Percentiles rank a stretch among this genome's conserved stretches.
phyloP scores from a whole-genome alignment of 2,329 filamentous ascomycete genomes.

The Ceratocystis huliohia region DNA sequence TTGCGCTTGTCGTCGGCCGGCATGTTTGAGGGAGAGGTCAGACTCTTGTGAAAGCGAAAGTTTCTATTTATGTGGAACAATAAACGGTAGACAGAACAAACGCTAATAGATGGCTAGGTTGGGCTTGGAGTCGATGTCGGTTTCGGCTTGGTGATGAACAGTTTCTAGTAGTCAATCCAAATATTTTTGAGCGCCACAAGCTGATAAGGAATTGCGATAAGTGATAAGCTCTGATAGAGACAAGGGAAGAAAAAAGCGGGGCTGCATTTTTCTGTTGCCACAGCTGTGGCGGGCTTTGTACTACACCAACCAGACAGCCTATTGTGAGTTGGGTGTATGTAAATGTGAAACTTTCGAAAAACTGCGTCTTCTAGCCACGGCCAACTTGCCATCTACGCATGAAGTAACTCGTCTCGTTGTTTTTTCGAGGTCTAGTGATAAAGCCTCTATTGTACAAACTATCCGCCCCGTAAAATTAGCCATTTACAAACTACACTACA shows the following conservation, averaged over 20 bases:
- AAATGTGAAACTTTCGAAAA: no score
- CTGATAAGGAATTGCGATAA: neutral
- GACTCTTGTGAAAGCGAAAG: neutral
- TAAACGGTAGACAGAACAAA: neutral
- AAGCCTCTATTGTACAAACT: no score
- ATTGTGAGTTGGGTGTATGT: no score
- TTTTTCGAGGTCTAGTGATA: no score
- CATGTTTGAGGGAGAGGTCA: constrained; percentile 8
- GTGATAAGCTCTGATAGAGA: constrained; percentile 6
- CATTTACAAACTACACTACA: no score
- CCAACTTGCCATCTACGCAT: no score
- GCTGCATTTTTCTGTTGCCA: neutral
- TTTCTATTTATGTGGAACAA: neutral
- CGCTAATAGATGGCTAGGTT: neutral
- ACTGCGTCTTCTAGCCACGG: no score
- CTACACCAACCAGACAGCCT: neutral
- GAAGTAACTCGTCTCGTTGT: no score
- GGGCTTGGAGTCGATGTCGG: neutral
- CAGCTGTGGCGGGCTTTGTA: neutral
- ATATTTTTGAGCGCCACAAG: constrained; percentile 19
- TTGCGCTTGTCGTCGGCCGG: constrained; percentile 24
- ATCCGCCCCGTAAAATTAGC: no score
- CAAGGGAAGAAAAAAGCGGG: constrained; percentile 7
- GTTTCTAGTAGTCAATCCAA: neutral
- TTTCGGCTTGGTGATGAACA: neutral